These are phyloP conservation scores for Rhodocollybia butyracea DNA, from an alignment of 768 basidiomycete genomes.

Conservation along the genomic window DNA sequence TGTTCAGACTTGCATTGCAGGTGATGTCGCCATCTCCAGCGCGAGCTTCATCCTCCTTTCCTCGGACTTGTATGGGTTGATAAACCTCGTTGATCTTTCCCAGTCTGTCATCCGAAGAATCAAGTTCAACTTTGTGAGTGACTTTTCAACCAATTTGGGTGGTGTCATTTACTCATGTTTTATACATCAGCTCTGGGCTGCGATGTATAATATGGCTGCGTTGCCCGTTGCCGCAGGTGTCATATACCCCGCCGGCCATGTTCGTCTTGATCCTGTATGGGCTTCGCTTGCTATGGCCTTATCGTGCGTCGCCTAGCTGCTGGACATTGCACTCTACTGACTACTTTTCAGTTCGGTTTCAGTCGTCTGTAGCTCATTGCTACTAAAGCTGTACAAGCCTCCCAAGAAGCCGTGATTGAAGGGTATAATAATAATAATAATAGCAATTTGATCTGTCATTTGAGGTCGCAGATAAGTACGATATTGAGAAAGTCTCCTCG, in stretches of 20 bases:
- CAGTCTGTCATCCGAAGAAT: slow-evolving; percentile 63
- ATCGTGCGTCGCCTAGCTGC: slow-evolving; percentile 41
- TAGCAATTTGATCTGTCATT: too few relatives aligned
- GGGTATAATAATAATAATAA: too few relatives aligned
- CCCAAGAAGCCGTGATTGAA: slow-evolving; percentile 4
- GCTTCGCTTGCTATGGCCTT: slow-evolving; percentile 79
- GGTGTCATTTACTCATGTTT: background rate
- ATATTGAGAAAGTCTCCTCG: too few relatives aligned
- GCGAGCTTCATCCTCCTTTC: slow-evolving; percentile 79
- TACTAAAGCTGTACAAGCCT: slow-evolving; percentile 47
- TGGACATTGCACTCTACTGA: background rate
- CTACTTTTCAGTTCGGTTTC: slow-evolving; percentile 50
- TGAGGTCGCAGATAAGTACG: too few relatives aligned
- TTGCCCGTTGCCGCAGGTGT: slow-evolving; percentile 78
- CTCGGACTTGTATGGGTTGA: slow-evolving; percentile 56
- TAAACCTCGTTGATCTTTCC: slow-evolving; percentile 63
- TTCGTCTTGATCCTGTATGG: slow-evolving; percentile 75
- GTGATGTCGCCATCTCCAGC: slow-evolving; percentile 72
- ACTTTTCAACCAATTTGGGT: background rate
- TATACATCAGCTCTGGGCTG: slow-evolving; percentile 53
- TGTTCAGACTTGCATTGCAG: slow-evolving; percentile 20
- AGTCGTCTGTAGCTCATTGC: slow-evolving; percentile 60
- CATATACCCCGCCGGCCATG: slow-evolving; percentile 64
- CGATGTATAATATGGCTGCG: slow-evolving; percentile 62
- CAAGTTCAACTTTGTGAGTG: slow-evolving; percentile 72